Evolutionary conservation across 768 basidiomycete species (phyloP), one percentile per base, ranked within the genome.

Genomic region (Russula sp.): DNA sequence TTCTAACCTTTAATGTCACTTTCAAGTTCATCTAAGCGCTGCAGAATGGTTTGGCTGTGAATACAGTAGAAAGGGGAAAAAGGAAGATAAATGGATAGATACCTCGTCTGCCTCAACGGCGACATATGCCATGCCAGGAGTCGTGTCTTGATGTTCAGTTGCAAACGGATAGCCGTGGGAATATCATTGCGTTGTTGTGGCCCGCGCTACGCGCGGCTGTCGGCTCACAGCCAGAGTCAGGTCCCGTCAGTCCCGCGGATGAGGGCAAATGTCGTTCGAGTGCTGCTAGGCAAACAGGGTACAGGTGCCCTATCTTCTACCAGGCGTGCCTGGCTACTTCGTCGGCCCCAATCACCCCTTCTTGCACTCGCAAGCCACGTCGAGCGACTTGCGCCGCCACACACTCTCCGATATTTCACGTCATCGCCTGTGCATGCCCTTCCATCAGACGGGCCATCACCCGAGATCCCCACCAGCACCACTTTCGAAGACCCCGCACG

Each of bases 101-200:
- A 87, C 87, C 57, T 89, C 88, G 73, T 89, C 88, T 32, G 82
- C 78, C 65, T 88, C 87, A 63, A 89, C 84, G 59, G 85, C 78
- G 54, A 89, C 84, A 71, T 89, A 89, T 59, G 87, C 85, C 88
- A 89, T 88, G 22, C 3, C 38, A 58, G 26, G 34, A 62, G 18
- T 5, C 46, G 53, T 50, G 46, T 52, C 22, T 22, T 16, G 20
- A 20, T 32, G 51, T 30, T 58, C 32, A 11, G 40, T 24, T 2
- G 52, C 20, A 11, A 30, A 30, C 28, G 5, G 11, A 32, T 10
- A 28, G 16, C 26, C 52, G 63, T 60, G 63, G 59, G 63, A 60
- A 64, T 3, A 36, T n/a, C 22, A 30, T 9, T 46, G 14, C 9
- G 30, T 30, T 30, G 30, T 8, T 30, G 30, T 22, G 20, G 20